These are phyloP conservation scores for Lachnellula subtilissima DNA, from an alignment of 2,329 filamentous ascomycete genomes.

Conservation along the genomic window DNA sequence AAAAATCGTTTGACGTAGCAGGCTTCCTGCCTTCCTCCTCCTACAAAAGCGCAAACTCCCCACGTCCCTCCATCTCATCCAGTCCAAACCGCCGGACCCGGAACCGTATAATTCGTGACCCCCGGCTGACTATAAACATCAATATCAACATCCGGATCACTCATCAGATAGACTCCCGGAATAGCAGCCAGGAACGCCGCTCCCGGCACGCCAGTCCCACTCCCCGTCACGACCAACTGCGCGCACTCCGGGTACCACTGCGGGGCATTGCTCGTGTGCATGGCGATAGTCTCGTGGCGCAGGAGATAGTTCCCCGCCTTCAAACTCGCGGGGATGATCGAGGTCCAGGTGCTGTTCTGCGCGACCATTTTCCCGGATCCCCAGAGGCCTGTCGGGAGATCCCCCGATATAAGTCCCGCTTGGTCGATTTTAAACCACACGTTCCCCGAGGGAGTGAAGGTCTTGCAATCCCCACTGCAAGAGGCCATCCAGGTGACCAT, in stretches of 20 bases:
- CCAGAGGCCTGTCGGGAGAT: slow-evolving; percentile 35
- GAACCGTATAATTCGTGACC: background rate
- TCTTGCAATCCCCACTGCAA: slow-evolving; percentile 34
- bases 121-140: background rate
- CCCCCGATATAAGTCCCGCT: slow-evolving; percentile 33
- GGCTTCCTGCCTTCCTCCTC: background rate
- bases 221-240: slow-evolving; percentile 43
- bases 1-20: too few species aligned
- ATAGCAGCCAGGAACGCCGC: slow-evolving; percentile 22
- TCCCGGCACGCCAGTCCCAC: slow-evolving; percentile 34
- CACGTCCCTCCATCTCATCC: background rate
- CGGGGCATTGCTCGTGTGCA: slow-evolving; percentile 33
- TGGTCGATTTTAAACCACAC: slow-evolving; percentile 42
- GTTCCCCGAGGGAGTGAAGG: slow-evolving; percentile 33
- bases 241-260: slow-evolving; percentile 48
- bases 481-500: slow-evolving; percentile 20
- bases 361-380: slow-evolving; percentile 43
- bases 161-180: background rate
- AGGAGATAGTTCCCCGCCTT: slow-evolving; percentile 47
- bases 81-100: background rate
- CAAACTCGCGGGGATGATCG: slow-evolving; percentile 41
- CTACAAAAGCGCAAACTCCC: background rate
- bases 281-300: slow-evolving; percentile 45
- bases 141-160: background rate
- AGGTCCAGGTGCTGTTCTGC: slow-evolving; percentile 48